These are phyloP conservation scores for Talaromyces sp. DNA, from an alignment of 2,329 filamentous ascomycete species.

Conservation along the genomic window DNA sequence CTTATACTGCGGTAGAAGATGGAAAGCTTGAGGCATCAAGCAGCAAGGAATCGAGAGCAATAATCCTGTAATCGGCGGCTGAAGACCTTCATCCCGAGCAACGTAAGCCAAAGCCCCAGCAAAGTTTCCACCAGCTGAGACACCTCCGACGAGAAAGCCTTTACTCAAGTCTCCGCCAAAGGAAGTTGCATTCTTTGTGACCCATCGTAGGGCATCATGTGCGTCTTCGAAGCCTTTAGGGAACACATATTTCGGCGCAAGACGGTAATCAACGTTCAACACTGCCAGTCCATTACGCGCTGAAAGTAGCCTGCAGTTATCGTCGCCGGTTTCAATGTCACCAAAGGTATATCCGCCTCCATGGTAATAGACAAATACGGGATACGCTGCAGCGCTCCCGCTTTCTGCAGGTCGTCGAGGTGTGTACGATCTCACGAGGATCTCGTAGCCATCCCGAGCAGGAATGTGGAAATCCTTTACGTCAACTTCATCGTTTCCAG, in stretches of 20 bases:
- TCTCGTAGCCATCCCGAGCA: neutral
- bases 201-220: neutral
- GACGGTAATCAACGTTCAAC: neutral
- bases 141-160: neutral
- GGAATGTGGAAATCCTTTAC: neutral
- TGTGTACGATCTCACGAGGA: neutral
- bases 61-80: neutral
- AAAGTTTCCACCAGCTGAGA: slow-evolving; percentile 1
- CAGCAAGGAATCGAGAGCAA: neutral
- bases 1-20: neutral
- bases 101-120: neutral
- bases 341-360: neutral
- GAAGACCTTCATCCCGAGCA: neutral
- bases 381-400: neutral
- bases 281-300: neutral
- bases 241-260: neutral
- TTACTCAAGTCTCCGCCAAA: neutral
- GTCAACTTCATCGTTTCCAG: neutral
- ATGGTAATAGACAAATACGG: neutral
- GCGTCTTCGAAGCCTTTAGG: neutral
- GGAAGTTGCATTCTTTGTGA: neutral
- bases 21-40: slow-evolving; percentile 1
- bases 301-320: neutral
- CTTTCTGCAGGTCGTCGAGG: neutral
- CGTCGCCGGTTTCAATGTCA: neutral